Percentiles rank a stretch among this genome's conserved stretches.
phyloP scores from a whole-genome alignment of 2,329 filamentous ascomycete genomes.

The Colletotrichum viniferum region DNA sequence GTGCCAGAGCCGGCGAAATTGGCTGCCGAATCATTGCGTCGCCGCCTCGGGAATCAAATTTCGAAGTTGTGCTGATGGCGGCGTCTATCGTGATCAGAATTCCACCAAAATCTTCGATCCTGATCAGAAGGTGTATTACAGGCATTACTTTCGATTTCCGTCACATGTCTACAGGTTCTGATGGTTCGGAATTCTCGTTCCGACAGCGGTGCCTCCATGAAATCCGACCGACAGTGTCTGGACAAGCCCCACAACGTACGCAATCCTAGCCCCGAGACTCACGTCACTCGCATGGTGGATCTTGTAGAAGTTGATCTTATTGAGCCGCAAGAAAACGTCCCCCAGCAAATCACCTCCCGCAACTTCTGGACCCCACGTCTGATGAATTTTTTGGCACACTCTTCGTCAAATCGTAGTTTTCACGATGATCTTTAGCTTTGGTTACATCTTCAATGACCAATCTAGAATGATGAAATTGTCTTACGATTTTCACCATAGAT shows the following conservation, averaged over 20 bases:
- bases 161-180: background rate
- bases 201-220: background rate
- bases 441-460: background rate
- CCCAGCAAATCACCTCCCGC: background rate
- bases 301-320: background rate
- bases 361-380: background rate
- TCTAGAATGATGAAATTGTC: background rate
- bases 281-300: background rate
- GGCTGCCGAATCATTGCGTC: background rate
- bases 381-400: background rate
- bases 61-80: background rate
- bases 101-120: background rate
- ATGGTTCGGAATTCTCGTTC: background rate
- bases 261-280: background rate
- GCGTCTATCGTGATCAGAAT: background rate
- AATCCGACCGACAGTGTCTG: background rate
- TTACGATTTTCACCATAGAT: background rate
- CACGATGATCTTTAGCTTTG: background rate
- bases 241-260: background rate
- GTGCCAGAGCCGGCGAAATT: background rate
- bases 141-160: background rate
- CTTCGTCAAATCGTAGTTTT: background rate
- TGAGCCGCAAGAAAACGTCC: background rate
- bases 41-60: background rate
- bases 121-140: background rate